Evolutionary conservation across 768 basidiomycete genomes (phyloP).

Genomic region (Amanita polypyramis): DNA sequence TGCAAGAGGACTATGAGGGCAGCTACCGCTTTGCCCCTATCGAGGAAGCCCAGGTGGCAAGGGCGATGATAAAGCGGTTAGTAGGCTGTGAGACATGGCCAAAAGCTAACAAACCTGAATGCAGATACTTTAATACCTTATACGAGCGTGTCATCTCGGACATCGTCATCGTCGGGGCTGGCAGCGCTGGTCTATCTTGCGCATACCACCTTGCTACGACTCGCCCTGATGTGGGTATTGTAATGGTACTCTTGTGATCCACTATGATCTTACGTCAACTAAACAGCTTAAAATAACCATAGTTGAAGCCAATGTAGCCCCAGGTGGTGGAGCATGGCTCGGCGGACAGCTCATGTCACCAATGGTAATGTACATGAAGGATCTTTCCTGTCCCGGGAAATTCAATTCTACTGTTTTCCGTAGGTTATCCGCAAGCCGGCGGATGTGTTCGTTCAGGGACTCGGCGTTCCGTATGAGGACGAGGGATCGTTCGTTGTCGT

Average conservation of each 20-base stretch:
- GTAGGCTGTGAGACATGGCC: background rate
- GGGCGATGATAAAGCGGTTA: constrained; percentile 71
- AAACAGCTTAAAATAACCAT: constrained; percentile 40
- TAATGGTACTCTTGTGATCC: background rate
- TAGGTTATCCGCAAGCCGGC: constrained; percentile 74
- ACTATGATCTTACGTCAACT: background rate
- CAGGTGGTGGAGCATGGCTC: constrained; percentile 71
- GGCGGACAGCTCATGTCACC: constrained; percentile 73
- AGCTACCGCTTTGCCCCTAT: constrained; percentile 64
- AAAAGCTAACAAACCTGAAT: background rate
- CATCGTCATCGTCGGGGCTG: constrained; percentile 68
- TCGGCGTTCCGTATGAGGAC: constrained; percentile 69
- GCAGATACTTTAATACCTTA: constrained; percentile 64
- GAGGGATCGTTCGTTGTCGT: constrained; percentile 72
- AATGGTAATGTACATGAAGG: constrained; percentile 34
- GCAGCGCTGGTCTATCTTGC: constrained; percentile 59
- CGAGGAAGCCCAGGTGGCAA: constrained; percentile 64
- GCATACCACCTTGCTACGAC: constrained; percentile 62
- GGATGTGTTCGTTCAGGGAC: constrained; percentile 55
- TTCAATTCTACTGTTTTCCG: background rate
- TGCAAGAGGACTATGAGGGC: constrained; percentile 48
- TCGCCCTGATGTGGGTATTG: constrained; percentile 45
- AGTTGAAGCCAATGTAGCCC: constrained; percentile 72
- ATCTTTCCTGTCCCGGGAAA: background rate
- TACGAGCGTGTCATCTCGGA: constrained; percentile 69